Evolutionary conservation across 2,329 filamentous ascomycete species (phyloP), one percentile per base, ranked within the genome.

Genomic region (Massarina eburnea): DNA sequence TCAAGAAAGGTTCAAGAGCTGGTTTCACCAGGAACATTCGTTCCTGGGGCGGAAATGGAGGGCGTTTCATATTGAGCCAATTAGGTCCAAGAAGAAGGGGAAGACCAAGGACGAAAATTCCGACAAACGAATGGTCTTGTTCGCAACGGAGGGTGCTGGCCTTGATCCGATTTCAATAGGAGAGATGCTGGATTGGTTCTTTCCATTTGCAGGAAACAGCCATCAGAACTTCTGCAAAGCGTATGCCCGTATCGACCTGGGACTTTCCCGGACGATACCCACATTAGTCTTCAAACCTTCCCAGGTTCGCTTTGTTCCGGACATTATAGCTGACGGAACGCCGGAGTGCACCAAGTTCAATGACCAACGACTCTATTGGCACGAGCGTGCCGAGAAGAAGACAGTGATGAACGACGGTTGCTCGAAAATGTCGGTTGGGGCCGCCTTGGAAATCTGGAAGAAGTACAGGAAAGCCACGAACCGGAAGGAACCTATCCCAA

Each of bases 401-500:
- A 37, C 40, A 19, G 67, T 73, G 4, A 78, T 78, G 76, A 73
- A 73, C 19, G 76, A 78, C 46, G 76, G 88, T 0, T 85, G 88
- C 35, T 81, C 77, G 0, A 71, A 71, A 2, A 85, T 91, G 54
- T 91, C 88, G 0, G 71, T 74, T 3, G 77, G 73, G 1, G 76
- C 88, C 2, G 83, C 81, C 0, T 62, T 68, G 1, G 71, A 72
- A 33, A 74, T 90, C 4, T 75, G 78, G 20, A 60, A 74, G 1
- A 49, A 51, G 0, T 73, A 87, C 8, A 78, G 77, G 0, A 66
- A 85, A 0, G 54, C 62, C 0, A 66, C 85, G 0, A 79, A 79
- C 12, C 82, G 78, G 0, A 89, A 65, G 81, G 76, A n/a, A 75
- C 87, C 10, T 74, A 88, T 48, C 80, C 86, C 86, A 0, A 80